A percentile compares a stretch with the other conserved stretches of the same genome.
Evolutionary conservation across 2,329 filamentous ascomycete species (phyloP).

Genomic region (Beauveria rudraprayagi): DNA sequence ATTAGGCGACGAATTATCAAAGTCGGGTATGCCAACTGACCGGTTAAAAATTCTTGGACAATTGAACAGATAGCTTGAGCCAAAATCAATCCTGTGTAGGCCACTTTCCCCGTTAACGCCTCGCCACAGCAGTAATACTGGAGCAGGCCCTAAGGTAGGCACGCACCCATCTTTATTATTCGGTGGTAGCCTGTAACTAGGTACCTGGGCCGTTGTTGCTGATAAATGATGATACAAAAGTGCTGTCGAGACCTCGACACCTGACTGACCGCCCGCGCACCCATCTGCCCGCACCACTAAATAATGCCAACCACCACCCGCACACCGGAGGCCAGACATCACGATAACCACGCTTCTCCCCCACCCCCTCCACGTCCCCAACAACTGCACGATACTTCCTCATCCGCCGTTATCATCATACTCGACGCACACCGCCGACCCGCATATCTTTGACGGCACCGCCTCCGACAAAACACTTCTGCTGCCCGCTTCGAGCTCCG

Average conservation of each 20-base stretch:
- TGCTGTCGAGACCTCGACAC: background rate
- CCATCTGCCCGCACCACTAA: background rate
- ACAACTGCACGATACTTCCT: background rate
- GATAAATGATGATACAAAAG: background rate
- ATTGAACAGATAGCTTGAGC: background rate
- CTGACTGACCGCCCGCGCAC: background rate
- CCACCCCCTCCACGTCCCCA: background rate
- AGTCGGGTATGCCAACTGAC: background rate
- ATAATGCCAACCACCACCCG: background rate
- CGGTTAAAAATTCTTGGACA: background rate
- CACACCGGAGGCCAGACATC: slow-evolving; percentile 1
- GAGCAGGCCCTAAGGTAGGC: background rate
- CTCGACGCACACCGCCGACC: slow-evolving; percentile 12
- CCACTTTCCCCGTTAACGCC: no score
- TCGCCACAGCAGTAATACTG: no score
- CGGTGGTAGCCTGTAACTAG: background rate
- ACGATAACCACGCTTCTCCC: background rate
- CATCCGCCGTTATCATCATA: background rate
- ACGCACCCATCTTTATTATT: background rate
- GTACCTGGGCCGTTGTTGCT: background rate
- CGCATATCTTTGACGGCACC: slow-evolving; percentile 13
- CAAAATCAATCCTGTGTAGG: background rate
- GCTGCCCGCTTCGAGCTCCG: slow-evolving; percentile 15
- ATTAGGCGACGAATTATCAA: background rate
- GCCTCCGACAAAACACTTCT: background rate